Base-by-base conservation (phyloP, 331 rosid genomes). In the Rosa hybrid region DNA sequence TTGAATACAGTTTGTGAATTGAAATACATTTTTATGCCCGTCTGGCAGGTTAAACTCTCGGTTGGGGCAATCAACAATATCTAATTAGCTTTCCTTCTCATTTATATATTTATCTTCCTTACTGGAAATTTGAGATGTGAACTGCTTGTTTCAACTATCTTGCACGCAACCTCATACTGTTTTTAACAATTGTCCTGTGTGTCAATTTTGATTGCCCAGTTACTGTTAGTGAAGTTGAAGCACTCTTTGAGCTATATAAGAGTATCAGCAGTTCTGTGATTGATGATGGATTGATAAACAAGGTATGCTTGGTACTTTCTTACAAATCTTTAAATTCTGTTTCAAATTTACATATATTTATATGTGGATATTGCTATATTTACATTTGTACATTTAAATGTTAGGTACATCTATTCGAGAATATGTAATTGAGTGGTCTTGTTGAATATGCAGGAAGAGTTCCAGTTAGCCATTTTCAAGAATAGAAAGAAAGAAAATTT, bases 181-280 rank as follows among this genome's bases (percentile, higher is more conserved):
- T 23, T 68, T 62, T 80, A 79, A 59, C 45, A 11, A 41, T 78
- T 13, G 72, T 84, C 34, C 1, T 82, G 38, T 59, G 77, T 72
- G 17, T 71, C 48, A 51, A 78, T 38, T 80, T 67, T 88, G 9
- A 59, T 75, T 87, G 78, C 20, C 6, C 89, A 94, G 98, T 94
- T 54, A 88, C 91, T 27, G 93, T 94, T 5, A 92, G 93, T 44
- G 98, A 94, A 80, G 92, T 94, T 83, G 98, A 94, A 92, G 98
- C 98, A 60, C 83, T 94, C 41, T 91, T 87, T 87, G 98, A 94
- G 87, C 92, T 94, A 63, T 94, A 87, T 72, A 94, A 94, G 90
- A 90, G 88, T 78, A 92, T 94, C 68, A 94, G 98, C 81, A 57
- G 91, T 51, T 92, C 98, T n/a, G 90, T 94, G 68, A 76, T 81